Conservation (phyloP, 768 basidiomycete species). For the Arthromyces matolae region DNA sequence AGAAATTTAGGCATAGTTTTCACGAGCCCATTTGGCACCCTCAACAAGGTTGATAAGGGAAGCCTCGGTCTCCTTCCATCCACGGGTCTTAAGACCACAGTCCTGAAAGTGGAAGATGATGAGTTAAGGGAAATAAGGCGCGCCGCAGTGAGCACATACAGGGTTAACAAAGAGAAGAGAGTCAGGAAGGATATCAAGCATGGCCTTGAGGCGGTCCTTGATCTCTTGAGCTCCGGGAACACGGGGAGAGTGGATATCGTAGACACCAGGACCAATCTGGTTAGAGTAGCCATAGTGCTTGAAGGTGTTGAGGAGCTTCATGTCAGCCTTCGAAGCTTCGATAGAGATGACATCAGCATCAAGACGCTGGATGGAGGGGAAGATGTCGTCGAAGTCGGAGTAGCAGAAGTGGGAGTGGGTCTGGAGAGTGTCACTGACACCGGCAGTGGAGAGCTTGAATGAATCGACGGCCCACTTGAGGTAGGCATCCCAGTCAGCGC, state of each 20-base stretch:
- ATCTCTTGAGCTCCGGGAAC: constrained; percentile 93
- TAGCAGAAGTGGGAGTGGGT: constrained; percentile 99
- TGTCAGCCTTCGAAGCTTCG: constrained; percentile 97
- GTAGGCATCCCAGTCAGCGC: constrained; percentile 94
- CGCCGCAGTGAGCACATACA: constrained; percentile 28
- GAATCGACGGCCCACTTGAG: constrained; percentile 98
- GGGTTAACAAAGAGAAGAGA: constrained; percentile 91
- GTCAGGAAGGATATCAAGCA: constrained; percentile 78
- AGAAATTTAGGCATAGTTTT: constrained; percentile 65
- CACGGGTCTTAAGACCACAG: constrained; percentile 98
- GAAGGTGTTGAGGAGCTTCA: constrained; percentile 96
- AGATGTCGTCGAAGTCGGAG: constrained; percentile 98
- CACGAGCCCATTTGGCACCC: constrained; percentile 91
- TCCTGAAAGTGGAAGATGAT: constrained; percentile 42
- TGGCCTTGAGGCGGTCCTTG: constrained; percentile 82
- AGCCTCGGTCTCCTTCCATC: constrained; percentile 96
- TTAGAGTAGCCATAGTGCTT: constrained; percentile 93
- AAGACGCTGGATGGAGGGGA: constrained; percentile 93
- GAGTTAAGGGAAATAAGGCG: constrained; percentile 7
- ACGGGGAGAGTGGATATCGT: constrained; percentile 99
- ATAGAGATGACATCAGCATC: constrained; percentile 99
- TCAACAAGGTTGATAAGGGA: constrained; percentile 83
- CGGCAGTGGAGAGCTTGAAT: constrained; percentile 96
- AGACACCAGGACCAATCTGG: constrained; percentile 97
- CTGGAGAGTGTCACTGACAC: constrained; percentile 90